Percentiles rank a stretch among this genome's conserved stretches.
Evolutionary conservation across 1,139 yeast genomes (phyloP).

Genomic region (Debaryomyces robertsiae): DNA sequence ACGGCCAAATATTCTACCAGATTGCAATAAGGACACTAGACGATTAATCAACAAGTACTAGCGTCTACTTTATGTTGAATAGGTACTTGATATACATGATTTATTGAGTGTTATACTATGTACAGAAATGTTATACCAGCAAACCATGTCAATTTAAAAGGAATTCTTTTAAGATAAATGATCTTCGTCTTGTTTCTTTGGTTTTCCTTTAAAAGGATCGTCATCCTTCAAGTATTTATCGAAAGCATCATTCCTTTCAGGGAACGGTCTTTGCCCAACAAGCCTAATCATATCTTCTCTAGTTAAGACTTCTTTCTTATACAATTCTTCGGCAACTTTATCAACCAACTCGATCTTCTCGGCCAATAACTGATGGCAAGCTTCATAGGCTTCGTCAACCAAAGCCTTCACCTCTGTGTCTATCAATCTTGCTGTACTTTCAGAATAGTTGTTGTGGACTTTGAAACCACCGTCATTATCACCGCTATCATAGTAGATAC

Average conservation of each 20-base stretch:
- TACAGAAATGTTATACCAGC: conserved; percentile 6
- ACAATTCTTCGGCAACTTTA: conserved; percentile 67
- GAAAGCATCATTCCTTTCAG: conserved; percentile 77
- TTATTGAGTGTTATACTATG: conserved; percentile 10
- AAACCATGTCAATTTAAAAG: background rate
- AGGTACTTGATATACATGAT: conserved; percentile 3
- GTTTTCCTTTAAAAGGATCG: conserved; percentile 25
- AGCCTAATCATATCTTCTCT: conserved; percentile 79
- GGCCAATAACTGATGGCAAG: conserved; percentile 55
- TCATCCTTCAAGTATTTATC: conserved; percentile 67
- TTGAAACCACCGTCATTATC: conserved; percentile 51
- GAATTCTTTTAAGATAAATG: conserved; percentile 2
- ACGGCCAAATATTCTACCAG: conserved; percentile 1
- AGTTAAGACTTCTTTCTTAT: conserved; percentile 70
- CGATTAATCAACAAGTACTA: conserved; percentile 26
- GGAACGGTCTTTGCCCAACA: conserved; percentile 75
- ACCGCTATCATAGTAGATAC: conserved; percentile 52
- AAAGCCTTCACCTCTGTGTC: conserved; percentile 68
- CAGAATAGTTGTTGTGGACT: conserved; percentile 70
- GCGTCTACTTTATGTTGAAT: conserved; percentile 4
- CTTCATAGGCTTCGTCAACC: conserved; percentile 53
- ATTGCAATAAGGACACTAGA: conserved; percentile 19
- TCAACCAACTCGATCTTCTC: conserved; percentile 66
- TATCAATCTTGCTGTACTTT: conserved; percentile 64
- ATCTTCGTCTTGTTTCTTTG: conserved; percentile 12